A percentile compares a stretch with the other conserved stretches of the same genome.
These are phyloP conservation scores for Penicillium silybi DNA, from an alignment of 495 filamentous ascomycete genomes.

Conservation along the genomic window DNA sequence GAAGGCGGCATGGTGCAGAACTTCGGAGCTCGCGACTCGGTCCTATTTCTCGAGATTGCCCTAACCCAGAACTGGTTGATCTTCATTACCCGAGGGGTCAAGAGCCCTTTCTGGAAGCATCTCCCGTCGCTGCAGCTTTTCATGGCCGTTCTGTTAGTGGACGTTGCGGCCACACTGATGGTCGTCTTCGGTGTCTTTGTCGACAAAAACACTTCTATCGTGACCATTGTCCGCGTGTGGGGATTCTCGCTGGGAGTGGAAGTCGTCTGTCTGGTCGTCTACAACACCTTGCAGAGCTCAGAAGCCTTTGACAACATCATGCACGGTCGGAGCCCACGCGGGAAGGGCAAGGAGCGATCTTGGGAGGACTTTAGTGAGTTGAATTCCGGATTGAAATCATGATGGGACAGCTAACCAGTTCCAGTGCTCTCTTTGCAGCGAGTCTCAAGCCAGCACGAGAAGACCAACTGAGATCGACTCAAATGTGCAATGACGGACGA, in stretches of 20 bases:
- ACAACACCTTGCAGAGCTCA: conserved; percentile 75
- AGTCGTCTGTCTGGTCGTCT: conserved; percentile 66
- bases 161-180: conserved; percentile 80
- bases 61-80: conserved; percentile 96
- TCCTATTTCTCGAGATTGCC: conserved; percentile 86
- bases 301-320: conserved; percentile 82
- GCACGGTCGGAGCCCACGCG: conserved; percentile 80
- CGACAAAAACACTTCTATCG: conserved; percentile 60
- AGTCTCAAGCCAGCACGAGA: conserved; percentile 52
- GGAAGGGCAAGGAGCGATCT: conserved; percentile 67
- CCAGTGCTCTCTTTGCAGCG: conserved; percentile 77
- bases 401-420: conserved; percentile 19
- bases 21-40: conserved; percentile 73
- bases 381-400: not conserved
- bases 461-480: not conserved
- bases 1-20: conserved; percentile 83
- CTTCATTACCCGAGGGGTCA: conserved; percentile 89
- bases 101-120: conserved; percentile 80
- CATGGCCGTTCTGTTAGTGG: conserved; percentile 73
- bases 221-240: conserved; percentile 83
- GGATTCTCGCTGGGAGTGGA: conserved; percentile 76
- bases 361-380: conserved; percentile 82
- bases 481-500: not conserved
- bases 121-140: conserved; percentile 78
- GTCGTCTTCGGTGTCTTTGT: conserved; percentile 78